Base-by-base conservation (phyloP, 257 asterid genomes). In the Nicotiana paniculata region DNA sequence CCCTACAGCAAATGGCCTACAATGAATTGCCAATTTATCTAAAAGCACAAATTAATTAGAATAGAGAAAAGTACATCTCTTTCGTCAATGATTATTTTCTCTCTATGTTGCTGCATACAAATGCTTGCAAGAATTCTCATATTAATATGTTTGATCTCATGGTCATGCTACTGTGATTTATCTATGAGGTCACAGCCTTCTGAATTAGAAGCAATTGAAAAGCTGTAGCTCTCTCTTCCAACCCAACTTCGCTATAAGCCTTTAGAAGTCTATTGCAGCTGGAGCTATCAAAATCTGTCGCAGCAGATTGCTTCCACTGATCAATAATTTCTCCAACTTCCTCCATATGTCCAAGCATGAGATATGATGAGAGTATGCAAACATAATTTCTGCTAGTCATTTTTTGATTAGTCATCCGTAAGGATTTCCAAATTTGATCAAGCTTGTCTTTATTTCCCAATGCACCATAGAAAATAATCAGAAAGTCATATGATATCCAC, bases 231-330 rank as follows among this genome's bases (percentile, higher is more conserved):
- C 81, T 69, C 83, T 90, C 94, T 0, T 77, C 43, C 89, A 93
- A 82, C 67, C 93, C 97, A 72, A 84, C 86, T 62, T 92, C 93
- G 69, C 83, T 51, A 26, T 91, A 90, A 33, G 93, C 93, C 66
- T 85, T 88, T 26, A 87, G 26, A 67, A 94, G 87, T 81, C 86
- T 88, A 79, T 69, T 80, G 85, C 98, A 93, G 84, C 91, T 81
- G 77, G 91, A 83, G 78, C 68, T 32, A 83, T 89, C 88, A 81
- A 94, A 90, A 74, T 89, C 92, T 26, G 93, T 81, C 21, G 90
- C 84, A 32, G 97, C 84, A 39, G 97, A 93, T 82, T 89, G 89
- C 89, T 92, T 91, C 99, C 99, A 96, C 63, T 94, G 95, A n/a
- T 88, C 93, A 6, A 94, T 78, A 63, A 93, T 82, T 32, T 91